Percentiles rank a stretch among this genome's conserved stretches.
phyloP scores from a whole-genome alignment of 352 stramenopile species.

The Aphanomyces cochlioides region DNA sequence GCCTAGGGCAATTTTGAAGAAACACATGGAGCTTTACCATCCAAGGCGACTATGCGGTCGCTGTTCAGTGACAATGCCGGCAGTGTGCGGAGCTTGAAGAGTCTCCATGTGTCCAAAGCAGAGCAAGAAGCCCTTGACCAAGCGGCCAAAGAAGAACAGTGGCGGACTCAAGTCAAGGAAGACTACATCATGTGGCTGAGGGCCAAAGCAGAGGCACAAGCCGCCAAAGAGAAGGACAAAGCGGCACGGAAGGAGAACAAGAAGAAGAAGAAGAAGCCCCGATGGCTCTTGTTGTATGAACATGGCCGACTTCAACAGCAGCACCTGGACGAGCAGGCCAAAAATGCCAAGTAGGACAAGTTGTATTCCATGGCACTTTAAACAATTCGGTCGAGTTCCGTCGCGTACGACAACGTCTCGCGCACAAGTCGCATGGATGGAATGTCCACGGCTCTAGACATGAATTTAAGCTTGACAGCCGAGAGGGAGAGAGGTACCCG shows the following conservation, averaged over 20 bases:
- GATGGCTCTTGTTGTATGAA: slow-evolving; percentile 27
- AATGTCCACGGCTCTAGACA: slow-evolving; percentile 76
- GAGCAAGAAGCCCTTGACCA: background rate
- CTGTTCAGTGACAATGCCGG: background rate
- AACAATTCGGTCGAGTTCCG: slow-evolving; percentile 92
- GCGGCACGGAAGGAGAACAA: background rate
- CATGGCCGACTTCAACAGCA: slow-evolving; percentile 13
- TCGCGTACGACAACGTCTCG: slow-evolving; percentile 94
- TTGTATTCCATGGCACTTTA: slow-evolving; percentile 37
- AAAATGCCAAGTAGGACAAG: background rate
- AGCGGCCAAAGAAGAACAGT: slow-evolving; percentile 3
- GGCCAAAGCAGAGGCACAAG: slow-evolving; percentile 23
- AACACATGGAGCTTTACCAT: background rate
- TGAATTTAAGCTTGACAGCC: background rate
- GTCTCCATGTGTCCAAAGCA: slow-evolving; percentile 1
- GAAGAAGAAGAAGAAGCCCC: slow-evolving; percentile 24
- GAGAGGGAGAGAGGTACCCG: slow-evolving; percentile 31
- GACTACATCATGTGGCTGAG: slow-evolving; percentile 30
- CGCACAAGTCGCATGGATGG: slow-evolving; percentile 91
- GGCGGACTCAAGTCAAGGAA: slow-evolving; percentile 21
- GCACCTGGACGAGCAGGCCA: slow-evolving; percentile 2
- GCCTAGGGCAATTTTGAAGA: slow-evolving; percentile 10
- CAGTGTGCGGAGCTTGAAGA: background rate
- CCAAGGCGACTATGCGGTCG: slow-evolving; percentile 5
- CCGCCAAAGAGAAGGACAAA: background rate